A percentile compares a stretch with the other conserved stretches of the same genome.
phyloP scores from a whole-genome alignment of 768 basidiomycete genomes.

The Tubosaeta sp. region DNA sequence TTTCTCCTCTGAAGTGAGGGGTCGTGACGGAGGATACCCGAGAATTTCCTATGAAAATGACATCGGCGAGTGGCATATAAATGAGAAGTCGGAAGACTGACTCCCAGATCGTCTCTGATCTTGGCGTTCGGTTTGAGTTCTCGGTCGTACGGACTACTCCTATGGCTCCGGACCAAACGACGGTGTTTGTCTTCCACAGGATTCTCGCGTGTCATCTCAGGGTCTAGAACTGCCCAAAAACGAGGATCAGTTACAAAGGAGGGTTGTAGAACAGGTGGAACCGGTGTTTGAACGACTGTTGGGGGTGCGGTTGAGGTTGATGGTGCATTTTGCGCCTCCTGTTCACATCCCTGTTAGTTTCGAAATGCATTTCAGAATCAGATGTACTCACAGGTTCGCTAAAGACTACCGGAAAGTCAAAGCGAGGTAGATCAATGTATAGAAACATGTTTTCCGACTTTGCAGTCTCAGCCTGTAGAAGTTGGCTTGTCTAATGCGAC shows the following conservation, averaged over 20 bases:
- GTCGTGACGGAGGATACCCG: constrained; percentile 84
- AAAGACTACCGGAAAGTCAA: constrained; percentile 96
- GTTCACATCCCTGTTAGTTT: not conserved
- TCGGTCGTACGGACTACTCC: constrained; percentile 90
- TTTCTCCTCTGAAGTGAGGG: constrained; percentile 86
- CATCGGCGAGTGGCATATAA: not conserved
- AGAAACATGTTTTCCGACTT: constrained; percentile 94
- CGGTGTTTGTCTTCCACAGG: constrained; percentile 98
- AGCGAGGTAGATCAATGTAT: constrained; percentile 92
- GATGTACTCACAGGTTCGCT: constrained; percentile 69
- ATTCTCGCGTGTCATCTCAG: constrained; percentile 88
- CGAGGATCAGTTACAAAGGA: constrained; percentile 60
- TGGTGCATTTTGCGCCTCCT: constrained; percentile 41
- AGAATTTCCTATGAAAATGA: constrained; percentile 67
- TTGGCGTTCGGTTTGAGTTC: constrained; percentile 97
- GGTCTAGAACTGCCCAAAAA: constrained; percentile 87
- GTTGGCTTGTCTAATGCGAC: not conserved
- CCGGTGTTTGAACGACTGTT: constrained; percentile 39
- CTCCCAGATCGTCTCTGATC: constrained; percentile 88
- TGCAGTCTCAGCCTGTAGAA: constrained; percentile 74
- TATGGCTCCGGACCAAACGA: constrained; percentile 87
- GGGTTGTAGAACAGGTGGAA: constrained; percentile 37
- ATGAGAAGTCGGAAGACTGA: constrained; percentile 34
- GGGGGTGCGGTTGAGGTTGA: constrained; percentile 41
- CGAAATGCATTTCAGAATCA: not conserved